Conservation (phyloP, 2,329 filamentous ascomycete genomes). For the Colletotrichum euphorbiae region DNA sequence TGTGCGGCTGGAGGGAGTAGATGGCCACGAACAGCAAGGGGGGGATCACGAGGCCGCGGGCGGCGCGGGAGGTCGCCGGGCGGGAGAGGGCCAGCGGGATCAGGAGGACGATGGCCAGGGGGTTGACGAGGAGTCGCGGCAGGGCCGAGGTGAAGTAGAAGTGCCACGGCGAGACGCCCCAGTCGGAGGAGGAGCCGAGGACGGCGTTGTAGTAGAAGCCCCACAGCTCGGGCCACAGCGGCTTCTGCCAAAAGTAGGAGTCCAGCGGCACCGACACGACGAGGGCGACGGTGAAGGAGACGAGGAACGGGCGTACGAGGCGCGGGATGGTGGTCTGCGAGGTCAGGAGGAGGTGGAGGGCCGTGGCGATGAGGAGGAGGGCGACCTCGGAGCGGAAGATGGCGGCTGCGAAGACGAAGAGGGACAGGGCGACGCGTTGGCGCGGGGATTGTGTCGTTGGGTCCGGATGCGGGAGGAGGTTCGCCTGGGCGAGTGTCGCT, state of each 20-base stretch:
- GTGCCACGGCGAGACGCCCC: slow-evolving; percentile 88
- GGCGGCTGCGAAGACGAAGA: slow-evolving; percentile 83
- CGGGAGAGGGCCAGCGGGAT: slow-evolving; percentile 64
- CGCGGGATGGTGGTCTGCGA: slow-evolving; percentile 63
- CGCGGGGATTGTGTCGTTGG: slow-evolving; percentile 51
- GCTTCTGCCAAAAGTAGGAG: slow-evolving; percentile 92
- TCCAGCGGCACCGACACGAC: slow-evolving; percentile 79
- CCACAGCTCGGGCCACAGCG: slow-evolving; percentile 89
- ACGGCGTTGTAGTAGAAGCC: slow-evolving; percentile 94
- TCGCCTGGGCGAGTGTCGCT: slow-evolving; percentile 75
- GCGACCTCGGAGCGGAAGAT: slow-evolving; percentile 93
- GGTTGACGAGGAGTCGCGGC: slow-evolving; percentile 87
- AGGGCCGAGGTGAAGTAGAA: slow-evolving; percentile 88
- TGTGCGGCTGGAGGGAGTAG: slow-evolving; percentile 93
- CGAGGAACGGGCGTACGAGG: slow-evolving; percentile 74
- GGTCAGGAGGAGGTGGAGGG: slow-evolving; percentile 71
- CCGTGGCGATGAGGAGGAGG: slow-evolving; percentile 78
- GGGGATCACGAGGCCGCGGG: slow-evolving; percentile 70
- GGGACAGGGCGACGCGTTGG: slow-evolving; percentile 74
- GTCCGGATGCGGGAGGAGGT: slow-evolving; percentile 52
- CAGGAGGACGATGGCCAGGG: slow-evolving; percentile 69
- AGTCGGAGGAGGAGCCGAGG: slow-evolving; percentile 82
- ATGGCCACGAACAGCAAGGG: slow-evolving; percentile 78
- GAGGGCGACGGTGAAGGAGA: slow-evolving; percentile 75
- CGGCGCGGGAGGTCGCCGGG: slow-evolving; percentile 57